Evolutionary conservation across 2,329 filamentous ascomycete genomes (phyloP).

Genomic region (Xenosphaeropsis pyriputrescens): DNA sequence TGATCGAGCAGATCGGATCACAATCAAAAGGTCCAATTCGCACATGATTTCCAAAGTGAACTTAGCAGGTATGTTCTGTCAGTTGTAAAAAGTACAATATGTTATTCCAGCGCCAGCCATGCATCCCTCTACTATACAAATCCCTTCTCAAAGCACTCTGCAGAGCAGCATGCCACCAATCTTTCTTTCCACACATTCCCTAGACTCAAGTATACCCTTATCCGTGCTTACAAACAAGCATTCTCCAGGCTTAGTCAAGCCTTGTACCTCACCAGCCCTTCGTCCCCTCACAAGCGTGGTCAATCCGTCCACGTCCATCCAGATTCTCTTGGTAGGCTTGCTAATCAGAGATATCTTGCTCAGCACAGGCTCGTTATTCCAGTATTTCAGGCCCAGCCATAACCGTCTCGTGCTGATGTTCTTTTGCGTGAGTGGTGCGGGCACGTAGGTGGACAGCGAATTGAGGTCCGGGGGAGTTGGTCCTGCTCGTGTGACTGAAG

Average conservation of each 20-base stretch:
- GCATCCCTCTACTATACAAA: constrained; percentile 1
- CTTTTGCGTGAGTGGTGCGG: constrained; percentile 34
- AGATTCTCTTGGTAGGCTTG: constrained; percentile 54
- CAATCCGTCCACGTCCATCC: constrained; percentile 41
- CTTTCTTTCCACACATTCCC: constrained; percentile 57
- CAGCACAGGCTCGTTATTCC: constrained; percentile 55
- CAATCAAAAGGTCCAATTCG: too few relatives aligned
- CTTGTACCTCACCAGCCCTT: constrained; percentile 42
- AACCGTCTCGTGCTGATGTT: constrained; percentile 49
- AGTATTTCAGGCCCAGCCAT: constrained; percentile 64
- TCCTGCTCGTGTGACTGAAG: constrained; percentile 49
- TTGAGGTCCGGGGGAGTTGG: constrained; percentile 37
- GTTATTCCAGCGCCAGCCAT: constrained; percentile 5
- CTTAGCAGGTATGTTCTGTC: too few relatives aligned
- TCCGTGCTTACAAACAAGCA: constrained; percentile 56
- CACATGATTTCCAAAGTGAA: too few relatives aligned
- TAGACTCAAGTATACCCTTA: constrained; percentile 49
- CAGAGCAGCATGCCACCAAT: constrained; percentile 53
- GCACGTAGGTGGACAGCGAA: constrained; percentile 27
- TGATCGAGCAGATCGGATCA: too few relatives aligned
- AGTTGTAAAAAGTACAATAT: constrained; percentile 8
- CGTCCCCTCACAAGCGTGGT: constrained; percentile 42
- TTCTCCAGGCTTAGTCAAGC: constrained; percentile 51
- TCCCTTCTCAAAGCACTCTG: constrained; percentile 31
- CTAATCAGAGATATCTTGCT: constrained; percentile 47